Evolutionary conservation across 1,139 yeast species (phyloP).

Genomic region (Debaryomyces nepalensis): DNA sequence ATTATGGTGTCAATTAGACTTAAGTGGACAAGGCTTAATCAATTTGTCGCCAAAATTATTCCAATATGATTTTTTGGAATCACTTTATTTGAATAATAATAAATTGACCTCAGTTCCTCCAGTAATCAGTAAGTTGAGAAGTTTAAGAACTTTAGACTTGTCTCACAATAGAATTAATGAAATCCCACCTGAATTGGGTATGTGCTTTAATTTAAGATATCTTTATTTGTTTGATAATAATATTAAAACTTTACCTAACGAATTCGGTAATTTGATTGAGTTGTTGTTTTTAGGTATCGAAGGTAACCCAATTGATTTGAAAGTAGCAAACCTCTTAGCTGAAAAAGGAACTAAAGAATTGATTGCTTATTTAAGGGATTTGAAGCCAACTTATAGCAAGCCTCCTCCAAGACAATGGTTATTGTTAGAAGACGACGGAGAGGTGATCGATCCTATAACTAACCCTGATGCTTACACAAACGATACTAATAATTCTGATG

Average conservation of each 20-base stretch:
- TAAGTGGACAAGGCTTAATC: slow-evolving; percentile 85
- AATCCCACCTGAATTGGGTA: slow-evolving; percentile 83
- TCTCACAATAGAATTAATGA: slow-evolving; percentile 74
- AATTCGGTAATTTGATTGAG: slow-evolving; percentile 85
- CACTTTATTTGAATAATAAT: slow-evolving; percentile 86
- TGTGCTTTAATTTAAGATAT: slow-evolving; percentile 78
- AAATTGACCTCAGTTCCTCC: slow-evolving; percentile 71
- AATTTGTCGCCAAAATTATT: slow-evolving; percentile 74
- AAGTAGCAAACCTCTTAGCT: slow-evolving; percentile 67
- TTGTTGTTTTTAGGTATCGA: slow-evolving; percentile 88
- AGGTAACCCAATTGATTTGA: slow-evolving; percentile 83
- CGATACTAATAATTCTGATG: slow-evolving; percentile 23
- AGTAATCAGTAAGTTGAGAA: slow-evolving; percentile 69
- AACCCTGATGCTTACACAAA: slow-evolving; percentile 39
- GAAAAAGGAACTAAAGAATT: slow-evolving; percentile 87
- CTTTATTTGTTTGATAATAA: slow-evolving; percentile 88
- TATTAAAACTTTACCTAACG: slow-evolving; percentile 74
- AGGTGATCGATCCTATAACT: slow-evolving; percentile 48
- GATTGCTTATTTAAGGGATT: slow-evolving; percentile 79
- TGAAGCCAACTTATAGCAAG: slow-evolving; percentile 66
- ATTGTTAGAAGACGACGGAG: slow-evolving; percentile 76
- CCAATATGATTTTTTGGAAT: slow-evolving; percentile 82
- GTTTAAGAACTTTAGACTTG: slow-evolving; percentile 82
- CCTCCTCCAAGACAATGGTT: slow-evolving; percentile 86
- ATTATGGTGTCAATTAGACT: slow-evolving; percentile 92